A percentile compares a stretch with the other conserved stretches of the same genome.
Conservation (phyloP, 768 basidiomycete genomes). For the Lentinula boryana region DNA sequence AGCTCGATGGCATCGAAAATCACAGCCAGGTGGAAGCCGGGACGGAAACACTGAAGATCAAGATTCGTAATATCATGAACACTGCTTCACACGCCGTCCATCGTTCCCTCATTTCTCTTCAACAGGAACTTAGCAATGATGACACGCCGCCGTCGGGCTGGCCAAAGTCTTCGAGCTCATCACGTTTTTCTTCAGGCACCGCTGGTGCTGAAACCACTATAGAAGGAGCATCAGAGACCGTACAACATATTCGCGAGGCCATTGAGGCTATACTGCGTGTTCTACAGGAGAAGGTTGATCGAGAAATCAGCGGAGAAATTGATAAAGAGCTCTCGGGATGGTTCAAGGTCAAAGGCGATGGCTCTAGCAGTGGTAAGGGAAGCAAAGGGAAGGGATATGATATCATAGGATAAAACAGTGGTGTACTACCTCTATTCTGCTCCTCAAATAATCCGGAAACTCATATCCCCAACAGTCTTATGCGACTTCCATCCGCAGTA, state of each 20-base stretch:
- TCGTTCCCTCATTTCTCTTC: neutral
- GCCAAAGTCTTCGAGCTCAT: neutral
- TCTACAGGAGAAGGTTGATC: neutral
- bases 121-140: neutral
- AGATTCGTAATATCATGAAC: conserved; percentile 1
- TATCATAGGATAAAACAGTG: neutral
- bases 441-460: neutral
- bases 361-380: neutral
- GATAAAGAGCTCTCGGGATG: neutral
- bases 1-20: neutral
- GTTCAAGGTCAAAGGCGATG: conserved; percentile 3
- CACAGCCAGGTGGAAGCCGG: neutral
- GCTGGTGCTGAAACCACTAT: neutral
- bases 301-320: neutral
- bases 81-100: neutral
- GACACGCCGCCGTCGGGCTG: neutral
- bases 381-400: conserved; percentile 4
- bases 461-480: neutral
- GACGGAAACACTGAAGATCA: neutral
- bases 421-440: neutral
- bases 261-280: neutral
- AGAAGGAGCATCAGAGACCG: neutral
- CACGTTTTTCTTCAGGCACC: neutral
- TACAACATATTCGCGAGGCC: neutral
- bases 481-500: neutral